Percentiles rank a stretch among this genome's conserved stretches.
phyloP scores from a whole-genome alignment of 805 yeast genomes.

The Cyberlindnera lachancei region DNA sequence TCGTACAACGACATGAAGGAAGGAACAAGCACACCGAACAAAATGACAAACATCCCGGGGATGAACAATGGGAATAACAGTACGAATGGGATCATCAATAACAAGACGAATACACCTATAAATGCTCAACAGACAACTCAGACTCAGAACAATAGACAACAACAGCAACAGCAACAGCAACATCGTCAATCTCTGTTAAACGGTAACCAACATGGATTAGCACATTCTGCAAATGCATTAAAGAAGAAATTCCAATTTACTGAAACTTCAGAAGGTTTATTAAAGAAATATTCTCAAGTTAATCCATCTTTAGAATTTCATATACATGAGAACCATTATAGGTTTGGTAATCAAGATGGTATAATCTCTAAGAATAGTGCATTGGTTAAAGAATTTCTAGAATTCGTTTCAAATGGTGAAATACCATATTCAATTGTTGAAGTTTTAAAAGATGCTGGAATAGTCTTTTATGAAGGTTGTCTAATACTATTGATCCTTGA shows the following conservation, averaged over 20 bases:
- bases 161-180: constrained; percentile 19
- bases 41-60: no score
- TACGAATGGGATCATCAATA: no score
- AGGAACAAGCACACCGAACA: no score
- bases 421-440: constrained; percentile 89
- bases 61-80: no score
- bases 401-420: constrained; percentile 70
- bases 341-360: constrained; percentile 88
- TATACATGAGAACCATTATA: constrained; percentile 83
- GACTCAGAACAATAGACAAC: constrained; percentile 16
- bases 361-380: constrained; percentile 76
- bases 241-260: constrained; percentile 46
- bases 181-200: constrained; percentile 23
- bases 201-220: constrained; percentile 24
- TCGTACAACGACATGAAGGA: constrained; percentile 15
- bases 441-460: constrained; percentile 78
- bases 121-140: constrained; percentile 21
- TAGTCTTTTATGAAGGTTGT: constrained; percentile 84
- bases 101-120: no score
- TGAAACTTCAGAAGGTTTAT: constrained; percentile 63
- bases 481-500: constrained; percentile 81
- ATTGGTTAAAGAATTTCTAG: constrained; percentile 69
- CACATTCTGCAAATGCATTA: constrained; percentile 22
- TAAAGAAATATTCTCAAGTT: constrained; percentile 67
- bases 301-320: constrained; percentile 85